Evolutionary conservation across 768 basidiomycete genomes (phyloP), one percentile per base, ranked within the genome.

Genomic region (Lactifluus piperatus): DNA sequence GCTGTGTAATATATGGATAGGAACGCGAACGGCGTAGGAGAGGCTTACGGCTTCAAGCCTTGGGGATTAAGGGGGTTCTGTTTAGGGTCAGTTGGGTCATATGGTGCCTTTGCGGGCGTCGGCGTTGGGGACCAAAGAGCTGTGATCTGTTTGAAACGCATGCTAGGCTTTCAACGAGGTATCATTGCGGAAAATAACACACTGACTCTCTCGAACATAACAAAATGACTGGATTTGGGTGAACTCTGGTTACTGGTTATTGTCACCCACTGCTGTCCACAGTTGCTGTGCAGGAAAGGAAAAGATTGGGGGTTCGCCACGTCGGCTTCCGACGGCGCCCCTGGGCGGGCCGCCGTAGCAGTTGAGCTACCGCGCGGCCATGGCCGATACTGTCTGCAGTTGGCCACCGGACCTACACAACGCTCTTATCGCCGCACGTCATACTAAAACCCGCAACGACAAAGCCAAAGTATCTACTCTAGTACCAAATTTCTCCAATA

Each of bases 1-100:
- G 27, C 22, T 8, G 20, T 22, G 27, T 9, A 45, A n/a, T 18
- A 20, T 29, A 30, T 32, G 27, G 49, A 34, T 34, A 51, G 20
- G 32, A 24, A 49, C n/a, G 37, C 1, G 8, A 11, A 9, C 22
- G 9, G 16, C 14, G 13, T 34, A 34, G 32, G 30, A 34, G 32
- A 11, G 32, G 76, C 91, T 59, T 70, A 97, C 95, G 95, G 89
- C 71, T 98, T 99, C 53, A 97, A 73, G n/a, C 94, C 94, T 67
- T 93, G 68, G 0, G 95, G 95, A 70, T 98, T 98, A 57, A 94
- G 72, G 9, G 91, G 93, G 70, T 97, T 97, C 76, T 80, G 74
- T 68, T 83, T 85, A 9, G 88, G 87, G 68, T 89, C 78, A 16
- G 86, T 86, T 1, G 86, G 83, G 72, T 89, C 83, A 62, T 76